Evolutionary conservation across 306 rosid species (phyloP), one percentile per base, ranked within the genome.

Genomic region (Spatholobus suberectus): DNA sequence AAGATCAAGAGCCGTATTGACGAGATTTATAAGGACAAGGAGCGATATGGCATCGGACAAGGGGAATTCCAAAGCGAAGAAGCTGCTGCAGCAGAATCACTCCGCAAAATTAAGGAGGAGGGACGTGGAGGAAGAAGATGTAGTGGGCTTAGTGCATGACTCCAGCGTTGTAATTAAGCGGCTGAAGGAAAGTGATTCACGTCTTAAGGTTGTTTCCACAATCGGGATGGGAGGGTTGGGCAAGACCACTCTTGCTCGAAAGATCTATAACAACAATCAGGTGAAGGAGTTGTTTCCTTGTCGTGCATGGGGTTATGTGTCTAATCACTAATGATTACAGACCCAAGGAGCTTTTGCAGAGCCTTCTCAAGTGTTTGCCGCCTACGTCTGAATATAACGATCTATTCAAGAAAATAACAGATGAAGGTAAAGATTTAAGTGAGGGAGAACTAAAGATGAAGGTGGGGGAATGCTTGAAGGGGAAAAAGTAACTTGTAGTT

Each of bases 201-300:
- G 3, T 1, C 81, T 2, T 3, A 24, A 20, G 0, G 62, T 40
- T 2, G 52, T 57, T 23, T 43, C 85, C 29, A 74, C 74, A 6
- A 12, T 26, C 0, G 81, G 80, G 5, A 74, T 65, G 70, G 75
- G 76, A 17, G 81, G 85, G 3, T 52, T 37, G 14, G 85, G 85
- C 0, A 82, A 82, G 62, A 75, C 85, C 29, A 82, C 85, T 17
- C 76, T 68, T 37, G 76, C 83, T 5, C 26, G 44, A 17, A 79
- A 51, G 69, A 26, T 78, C n/a, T 79, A 67, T 7, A 79, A 79
- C 5, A 52, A 4, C 5, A 8, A 26, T 6, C 5, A 5, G 6
- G 57, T 82, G 0, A 6, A 51, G 5, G 0, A 63, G 0, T 5
- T 2, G 7, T 81, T 73, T 6, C 3, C 17, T 6, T 5, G 5